Base-by-base conservation (phyloP, 2,329 filamentous ascomycete genomes). In the Penicillium thymicola region DNA sequence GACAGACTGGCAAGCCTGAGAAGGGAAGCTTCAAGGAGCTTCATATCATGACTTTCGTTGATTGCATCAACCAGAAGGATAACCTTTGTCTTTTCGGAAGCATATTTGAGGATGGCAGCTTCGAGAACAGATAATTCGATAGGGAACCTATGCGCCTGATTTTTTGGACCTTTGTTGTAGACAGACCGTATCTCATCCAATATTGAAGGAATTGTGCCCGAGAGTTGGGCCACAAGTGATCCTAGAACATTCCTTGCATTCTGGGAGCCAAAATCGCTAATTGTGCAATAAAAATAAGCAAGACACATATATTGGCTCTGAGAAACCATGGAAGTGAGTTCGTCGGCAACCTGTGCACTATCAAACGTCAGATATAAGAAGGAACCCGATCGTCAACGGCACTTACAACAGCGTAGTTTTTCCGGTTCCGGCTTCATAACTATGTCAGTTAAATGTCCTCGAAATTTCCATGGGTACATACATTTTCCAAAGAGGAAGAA, bases 331-430 rank as follows among this genome's bases (percentile, higher is more conserved):
- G 18, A 56, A 5, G 38, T 49, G 6, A 65, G 42, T 18, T 65
- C 53, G 18, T 64, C 52, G 5, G 60, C 59, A 25, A 32, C 51
- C 42, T 65, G 63, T 2, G 63, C 61, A 57, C 63, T 62, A 45
- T 3, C 10, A 8, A 40, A 27, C 1, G 28, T 62, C 38, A 62
- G 53, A 43, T 13, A 6, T 16, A 6, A 18, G 5, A 42, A 11
- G n/a, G 16, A 27, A 21, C 3, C 1, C 4, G 7, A 3, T 32
- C 21, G 3, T 5, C 11, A 28, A 13, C 6, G 5, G 11, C 27
- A 57, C 61, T 58, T 32, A 64, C 63, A 65, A 65, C 9, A 65
- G 53, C 2, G 63, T 65, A 1, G 61, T 57, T 27, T 65, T 65
- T 37, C 63, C 63, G 34, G 59, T 58, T 30, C 63, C 63, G 41